phyloP scores from a whole-genome alignment of 129 eudicot species.

The Centella asiatica region DNA sequence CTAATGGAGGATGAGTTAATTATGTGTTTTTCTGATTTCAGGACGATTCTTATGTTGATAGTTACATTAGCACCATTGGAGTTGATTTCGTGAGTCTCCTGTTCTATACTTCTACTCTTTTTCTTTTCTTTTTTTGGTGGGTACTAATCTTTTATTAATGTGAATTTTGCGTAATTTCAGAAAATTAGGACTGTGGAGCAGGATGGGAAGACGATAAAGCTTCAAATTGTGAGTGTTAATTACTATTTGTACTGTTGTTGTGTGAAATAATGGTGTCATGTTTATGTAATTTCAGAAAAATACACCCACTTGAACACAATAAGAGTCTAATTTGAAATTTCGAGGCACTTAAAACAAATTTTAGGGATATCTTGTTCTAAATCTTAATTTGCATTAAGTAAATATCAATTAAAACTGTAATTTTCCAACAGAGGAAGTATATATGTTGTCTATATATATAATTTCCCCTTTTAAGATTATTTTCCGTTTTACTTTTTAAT shows the following conservation, averaged over 20 bases:
- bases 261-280: neutral
- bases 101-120: conserved; percentile 5
- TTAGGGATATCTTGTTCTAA: too few relatives aligned
- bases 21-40: conserved; percentile 28
- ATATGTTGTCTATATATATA: neutral
- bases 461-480: too few relatives aligned
- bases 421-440: neutral
- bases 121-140: neutral
- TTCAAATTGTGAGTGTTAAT: conserved; percentile 74
- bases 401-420: neutral
- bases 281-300: neutral
- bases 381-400: neutral
- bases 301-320: neutral
- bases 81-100: conserved; percentile 79
- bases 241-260: neutral
- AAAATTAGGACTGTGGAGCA: conserved; percentile 92
- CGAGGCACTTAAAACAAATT: too few relatives aligned
- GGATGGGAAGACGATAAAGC: conserved; percentile 84
- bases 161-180: conserved; percentile 25
- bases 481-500: neutral
- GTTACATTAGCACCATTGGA: conserved; percentile 98
- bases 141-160: neutral
- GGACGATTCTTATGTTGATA: conserved; percentile 98
- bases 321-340: neutral
- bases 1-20: neutral